phyloP scores from a whole-genome alignment of 257 asterid genomes.

The Gardenia jasminoides region DNA sequence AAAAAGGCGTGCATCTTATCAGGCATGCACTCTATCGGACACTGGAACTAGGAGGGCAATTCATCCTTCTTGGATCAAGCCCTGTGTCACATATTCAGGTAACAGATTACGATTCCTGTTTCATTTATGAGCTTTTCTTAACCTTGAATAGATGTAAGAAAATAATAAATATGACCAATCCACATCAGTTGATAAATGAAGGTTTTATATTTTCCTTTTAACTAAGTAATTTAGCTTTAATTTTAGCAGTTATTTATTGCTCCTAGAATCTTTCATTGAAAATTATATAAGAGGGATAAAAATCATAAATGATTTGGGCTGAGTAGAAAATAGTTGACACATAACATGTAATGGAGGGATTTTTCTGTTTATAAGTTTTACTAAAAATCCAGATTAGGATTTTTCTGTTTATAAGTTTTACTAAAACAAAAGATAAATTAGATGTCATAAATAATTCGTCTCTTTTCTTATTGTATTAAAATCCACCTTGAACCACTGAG shows the following conservation, averaged over 20 bases:
- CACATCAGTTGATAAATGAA: not conserved
- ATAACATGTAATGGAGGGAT: not conserved
- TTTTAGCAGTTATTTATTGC: not conserved
- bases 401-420: no score
- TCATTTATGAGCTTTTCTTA: not conserved
- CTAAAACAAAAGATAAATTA: not conserved
- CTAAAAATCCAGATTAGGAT: not conserved
- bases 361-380: no score
- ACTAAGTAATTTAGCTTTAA: not conserved
- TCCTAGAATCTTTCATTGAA: not conserved
- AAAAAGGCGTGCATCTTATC: constrained; percentile 94
- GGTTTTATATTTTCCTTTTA: not conserved
- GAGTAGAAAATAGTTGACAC: not conserved
- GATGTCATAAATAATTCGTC: not conserved
- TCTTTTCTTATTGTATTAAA: not conserved
- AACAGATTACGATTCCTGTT: constrained; percentile 14
- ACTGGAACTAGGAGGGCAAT: constrained; percentile 91
- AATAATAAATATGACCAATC: not conserved
- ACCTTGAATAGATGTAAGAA: no score
- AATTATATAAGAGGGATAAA: not conserved
- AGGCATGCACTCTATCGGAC: constrained; percentile 89
- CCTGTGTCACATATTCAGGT: constrained; percentile 94
- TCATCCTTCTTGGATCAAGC: constrained; percentile 96
- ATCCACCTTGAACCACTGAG: not conserved
- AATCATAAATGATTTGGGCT: not conserved